Conservation (phyloP, 345 rosid genomes). For the Euphorbia tirucalli region DNA sequence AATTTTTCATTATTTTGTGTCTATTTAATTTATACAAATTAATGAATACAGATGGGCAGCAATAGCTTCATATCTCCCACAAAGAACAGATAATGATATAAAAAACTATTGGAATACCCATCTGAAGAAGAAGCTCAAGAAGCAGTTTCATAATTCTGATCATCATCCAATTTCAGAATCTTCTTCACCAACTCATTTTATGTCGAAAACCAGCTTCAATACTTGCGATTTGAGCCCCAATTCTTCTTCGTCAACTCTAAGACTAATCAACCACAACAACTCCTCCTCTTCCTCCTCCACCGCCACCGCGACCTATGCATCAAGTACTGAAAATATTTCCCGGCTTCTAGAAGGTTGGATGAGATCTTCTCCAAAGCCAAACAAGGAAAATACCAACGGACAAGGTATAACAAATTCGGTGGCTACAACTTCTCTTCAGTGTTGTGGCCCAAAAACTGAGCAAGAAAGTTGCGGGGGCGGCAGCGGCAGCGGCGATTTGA, state of each 20-base stretch:
- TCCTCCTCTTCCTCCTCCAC: constrained; percentile 11
- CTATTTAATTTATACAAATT: not conserved
- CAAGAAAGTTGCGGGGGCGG: constrained; percentile 23
- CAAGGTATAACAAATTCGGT: constrained; percentile 17
- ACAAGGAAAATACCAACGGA: not conserved
- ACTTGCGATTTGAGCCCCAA: constrained; percentile 25
- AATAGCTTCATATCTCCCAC: constrained; percentile 97
- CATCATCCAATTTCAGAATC: constrained; percentile 33
- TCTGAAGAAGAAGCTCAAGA: constrained; percentile 92
- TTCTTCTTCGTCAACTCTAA: not conserved
- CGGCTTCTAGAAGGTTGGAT: constrained; percentile 90
- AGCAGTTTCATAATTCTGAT: constrained; percentile 26
- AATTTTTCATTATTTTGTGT: not conserved
- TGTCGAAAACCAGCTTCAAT: constrained; percentile 1
- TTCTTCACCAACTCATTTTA: not conserved
- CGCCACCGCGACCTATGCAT: constrained; percentile 47
- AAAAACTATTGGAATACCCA: constrained; percentile 99
- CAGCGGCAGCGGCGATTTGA: constrained; percentile 30
- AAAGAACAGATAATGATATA: constrained; percentile 91
- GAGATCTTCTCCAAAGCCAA: constrained; percentile 59
- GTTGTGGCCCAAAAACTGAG: constrained; percentile 37
- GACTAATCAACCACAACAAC: constrained; percentile 17
- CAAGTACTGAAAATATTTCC: constrained; percentile 89
- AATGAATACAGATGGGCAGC: constrained; percentile 99
- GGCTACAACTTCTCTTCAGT: constrained; percentile 17